These are phyloP conservation scores for Citrus sinensis DNA, from an alignment of 345 rosid genomes.

Conservation along the genomic window DNA sequence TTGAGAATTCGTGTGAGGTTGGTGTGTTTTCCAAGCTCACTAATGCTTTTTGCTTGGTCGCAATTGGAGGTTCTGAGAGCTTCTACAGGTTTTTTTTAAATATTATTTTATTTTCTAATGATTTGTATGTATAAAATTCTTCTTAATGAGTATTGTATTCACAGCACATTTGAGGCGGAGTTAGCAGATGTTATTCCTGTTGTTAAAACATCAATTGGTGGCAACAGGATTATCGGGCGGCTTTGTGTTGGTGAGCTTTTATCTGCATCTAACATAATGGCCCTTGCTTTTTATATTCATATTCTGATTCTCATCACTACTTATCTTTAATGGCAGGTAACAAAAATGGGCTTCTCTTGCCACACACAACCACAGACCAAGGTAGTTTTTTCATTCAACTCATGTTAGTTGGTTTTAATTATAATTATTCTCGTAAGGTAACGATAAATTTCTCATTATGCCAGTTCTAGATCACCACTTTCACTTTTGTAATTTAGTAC, in stretches of 20 bases:
- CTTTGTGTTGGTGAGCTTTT: conserved; percentile 69
- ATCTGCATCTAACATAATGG: neutral
- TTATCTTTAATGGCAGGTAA: conserved; percentile 51
- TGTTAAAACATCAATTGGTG: conserved; percentile 82
- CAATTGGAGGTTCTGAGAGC: conserved; percentile 75
- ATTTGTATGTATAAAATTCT: neutral
- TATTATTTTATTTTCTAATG: neutral
- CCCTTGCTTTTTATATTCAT: neutral
- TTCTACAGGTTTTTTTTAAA: conserved; percentile 63
- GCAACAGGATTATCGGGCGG: conserved; percentile 83
- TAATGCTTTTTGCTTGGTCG: conserved; percentile 88
- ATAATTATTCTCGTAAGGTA: neutral
- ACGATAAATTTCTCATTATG: neutral
- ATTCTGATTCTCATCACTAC: neutral
- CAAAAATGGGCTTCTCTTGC: conserved; percentile 93
- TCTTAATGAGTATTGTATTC: conserved; percentile 2
- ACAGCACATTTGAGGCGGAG: conserved; percentile 77
- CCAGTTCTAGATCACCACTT: neutral
- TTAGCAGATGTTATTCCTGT: conserved; percentile 83
- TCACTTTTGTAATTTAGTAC: neutral
- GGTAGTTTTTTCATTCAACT: conserved; percentile 37
- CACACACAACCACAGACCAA: conserved; percentile 94
- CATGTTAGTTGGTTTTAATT: neutral
- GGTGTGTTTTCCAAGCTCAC: conserved; percentile 88
- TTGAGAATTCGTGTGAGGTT: conserved; percentile 81